phyloP scores from a whole-genome alignment of 345 rosid genomes.

The Aquilaria yunnanensis region DNA sequence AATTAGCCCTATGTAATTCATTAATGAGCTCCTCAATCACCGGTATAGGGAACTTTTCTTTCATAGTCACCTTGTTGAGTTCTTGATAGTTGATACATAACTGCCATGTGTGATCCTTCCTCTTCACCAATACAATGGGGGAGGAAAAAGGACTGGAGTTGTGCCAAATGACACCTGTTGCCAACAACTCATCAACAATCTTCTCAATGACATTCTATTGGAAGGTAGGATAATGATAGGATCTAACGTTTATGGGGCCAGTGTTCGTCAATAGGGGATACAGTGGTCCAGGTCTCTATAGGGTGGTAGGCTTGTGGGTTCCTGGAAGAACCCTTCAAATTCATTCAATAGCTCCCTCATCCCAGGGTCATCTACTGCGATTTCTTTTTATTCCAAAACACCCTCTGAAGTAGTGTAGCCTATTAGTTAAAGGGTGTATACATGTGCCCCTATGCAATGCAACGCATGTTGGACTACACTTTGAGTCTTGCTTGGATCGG shows the following conservation, averaged over 20 bases:
- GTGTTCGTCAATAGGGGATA: no score
- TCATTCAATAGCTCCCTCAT: no score
- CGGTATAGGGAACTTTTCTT: neutral
- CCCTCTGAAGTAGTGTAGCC: no score
- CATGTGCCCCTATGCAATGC: no score
- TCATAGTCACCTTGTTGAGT: neutral
- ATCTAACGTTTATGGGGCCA: neutral
- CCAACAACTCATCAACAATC: neutral
- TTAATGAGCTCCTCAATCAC: neutral
- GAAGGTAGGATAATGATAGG: neutral
- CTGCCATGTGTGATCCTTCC: neutral
- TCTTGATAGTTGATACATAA: neutral
- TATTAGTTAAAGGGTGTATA: no score
- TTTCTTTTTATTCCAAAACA: no score
- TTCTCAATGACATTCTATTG: neutral
- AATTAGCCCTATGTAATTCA: neutral
- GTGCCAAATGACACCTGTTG: neutral
- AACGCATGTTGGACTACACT: no score
- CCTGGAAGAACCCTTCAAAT: no score
- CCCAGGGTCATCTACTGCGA: no score
- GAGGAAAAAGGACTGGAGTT: neutral
- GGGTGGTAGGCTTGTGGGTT: no score
- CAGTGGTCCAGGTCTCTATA: no score
- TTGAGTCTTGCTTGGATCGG: no score
- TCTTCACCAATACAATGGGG: neutral